Evolutionary conservation across 2,329 filamentous ascomycete species (phyloP).

Genomic region (Phyllosticta citrichinensis): DNA sequence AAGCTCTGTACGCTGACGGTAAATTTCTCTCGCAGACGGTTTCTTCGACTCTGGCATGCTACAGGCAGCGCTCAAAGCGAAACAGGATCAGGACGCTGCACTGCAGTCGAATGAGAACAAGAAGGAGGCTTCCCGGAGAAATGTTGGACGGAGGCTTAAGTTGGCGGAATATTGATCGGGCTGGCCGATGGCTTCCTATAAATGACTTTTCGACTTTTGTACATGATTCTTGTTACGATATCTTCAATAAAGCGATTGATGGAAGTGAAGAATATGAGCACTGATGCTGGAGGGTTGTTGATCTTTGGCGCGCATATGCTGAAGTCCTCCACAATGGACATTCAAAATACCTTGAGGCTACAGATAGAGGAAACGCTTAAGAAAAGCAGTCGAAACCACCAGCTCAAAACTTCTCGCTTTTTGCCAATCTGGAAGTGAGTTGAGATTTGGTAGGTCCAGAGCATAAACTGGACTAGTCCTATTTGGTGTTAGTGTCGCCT

Average conservation of each 20-base stretch:
- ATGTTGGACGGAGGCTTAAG: slow-evolving; percentile 65
- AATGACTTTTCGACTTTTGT: background rate
- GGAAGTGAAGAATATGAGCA: background rate
- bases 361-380: too few relatives aligned
- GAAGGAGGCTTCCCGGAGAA: slow-evolving; percentile 54
- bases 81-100: slow-evolving; percentile 40
- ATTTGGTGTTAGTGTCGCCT: background rate
- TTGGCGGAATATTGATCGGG: slow-evolving; percentile 53
- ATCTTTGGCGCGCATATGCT: too few relatives aligned
- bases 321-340: too few relatives aligned
- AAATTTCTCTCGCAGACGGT: slow-evolving; percentile 52
- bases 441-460: background rate
- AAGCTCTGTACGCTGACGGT: background rate
- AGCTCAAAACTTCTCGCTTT: too few relatives aligned
- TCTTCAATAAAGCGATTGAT: background rate
- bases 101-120: slow-evolving; percentile 45
- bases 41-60: slow-evolving; percentile 98
- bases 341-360: too few relatives aligned
- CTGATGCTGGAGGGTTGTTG: too few relatives aligned
- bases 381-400: too few relatives aligned
- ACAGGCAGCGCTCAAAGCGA: slow-evolving; percentile 71
- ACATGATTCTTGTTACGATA: background rate
- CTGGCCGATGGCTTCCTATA: background rate
- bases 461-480: background rate
- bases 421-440: background rate